Base-by-base conservation (phyloP, 192 early-diverging fungal species). In the Mortierella claussenii region DNA sequence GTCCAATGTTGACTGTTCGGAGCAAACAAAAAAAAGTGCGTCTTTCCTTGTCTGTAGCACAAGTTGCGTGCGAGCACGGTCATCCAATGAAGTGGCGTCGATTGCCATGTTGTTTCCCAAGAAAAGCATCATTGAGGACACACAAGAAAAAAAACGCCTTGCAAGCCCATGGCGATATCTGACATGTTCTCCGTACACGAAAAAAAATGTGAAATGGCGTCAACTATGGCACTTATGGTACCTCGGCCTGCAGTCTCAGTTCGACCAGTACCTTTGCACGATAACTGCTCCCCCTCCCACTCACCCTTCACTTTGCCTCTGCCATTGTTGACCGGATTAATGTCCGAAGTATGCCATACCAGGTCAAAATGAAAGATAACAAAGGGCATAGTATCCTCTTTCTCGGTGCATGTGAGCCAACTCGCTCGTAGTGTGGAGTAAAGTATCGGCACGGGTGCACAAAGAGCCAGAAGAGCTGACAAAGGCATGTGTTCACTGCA, bases 41-140 rank as follows among this genome's bases (percentile, higher is more conserved):
- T 11, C 23, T 6, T 15, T 52, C 12, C 3, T 52, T 32, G n/a
- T 40, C 4, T 17, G 10, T 13, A 44, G n/a, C n/a, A n/a, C n/a
- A n/a, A n/a, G n/a, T n/a, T n/a, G n/a, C n/a, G n/a, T n/a, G n/a
- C n/a, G n/a, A n/a, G n/a, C n/a, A n/a, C n/a, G n/a, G n/a, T n/a
- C n/a, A n/a, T 45, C 62, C 62, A 64, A 64, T 64, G 30, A n/a
- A 64, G 42, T 18, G 10, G 27, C 51, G 15, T 42, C 1, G 0
- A n/a, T n/a, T n/a, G 26, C 37, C 27, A 43, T 21, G 49, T 64
- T 54, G 40, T n/a, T 64, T 64, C 62, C 62, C 62, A 64, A 64
- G 62, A 64, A 53, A 52, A 53, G 36, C 37, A 40, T 40, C 37
- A 10, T 40, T 13, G 37, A 21, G 30, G 1, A 12, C n/a, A 23